phyloP scores from a whole-genome alignment of 2,329 filamentous ascomycete genomes.

The Chaetomiaceae sp. region DNA sequence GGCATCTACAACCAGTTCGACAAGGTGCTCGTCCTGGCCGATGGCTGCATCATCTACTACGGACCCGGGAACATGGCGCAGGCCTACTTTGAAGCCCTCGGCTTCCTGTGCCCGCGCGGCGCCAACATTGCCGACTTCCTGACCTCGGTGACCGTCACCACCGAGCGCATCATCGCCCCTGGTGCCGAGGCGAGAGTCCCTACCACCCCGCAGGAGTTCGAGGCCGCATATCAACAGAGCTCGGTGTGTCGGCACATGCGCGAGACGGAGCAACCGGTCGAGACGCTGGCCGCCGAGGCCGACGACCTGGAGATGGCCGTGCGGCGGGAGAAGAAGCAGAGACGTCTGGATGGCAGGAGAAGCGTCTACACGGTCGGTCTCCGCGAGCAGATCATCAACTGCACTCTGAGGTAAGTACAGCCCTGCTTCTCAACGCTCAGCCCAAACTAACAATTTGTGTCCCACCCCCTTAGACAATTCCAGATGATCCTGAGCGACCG shows the following conservation, averaged over 20 bases:
- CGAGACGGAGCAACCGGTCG: background rate
- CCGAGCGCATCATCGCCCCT: background rate
- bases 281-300: background rate
- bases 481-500: slow-evolving; percentile 5
- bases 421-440: background rate
- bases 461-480: background rate
- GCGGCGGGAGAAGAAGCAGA: background rate
- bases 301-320: background rate
- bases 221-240: background rate
- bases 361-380: slow-evolving; percentile 2
- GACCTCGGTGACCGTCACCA: slow-evolving; percentile 1
- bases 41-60: slow-evolving; percentile 1
- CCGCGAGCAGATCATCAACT: slow-evolving; percentile 1
- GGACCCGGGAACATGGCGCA: background rate
- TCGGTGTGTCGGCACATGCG: background rate
- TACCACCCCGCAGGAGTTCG: background rate
- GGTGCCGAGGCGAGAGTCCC: background rate
- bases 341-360: background rate
- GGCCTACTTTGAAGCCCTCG: background rate
- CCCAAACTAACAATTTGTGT: too few species aligned
- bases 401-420: background rate
- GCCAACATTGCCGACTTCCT: slow-evolving; percentile 6
- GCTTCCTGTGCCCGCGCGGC: slow-evolving; percentile 2
- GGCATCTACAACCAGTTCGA: slow-evolving; percentile 3
- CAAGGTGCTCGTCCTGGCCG: slow-evolving; percentile 3